Percentiles rank a stretch among this genome's conserved stretches.
Evolutionary conservation across 495 filamentous ascomycete species (phyloP).

Genomic region (Xylaria venustula): DNA sequence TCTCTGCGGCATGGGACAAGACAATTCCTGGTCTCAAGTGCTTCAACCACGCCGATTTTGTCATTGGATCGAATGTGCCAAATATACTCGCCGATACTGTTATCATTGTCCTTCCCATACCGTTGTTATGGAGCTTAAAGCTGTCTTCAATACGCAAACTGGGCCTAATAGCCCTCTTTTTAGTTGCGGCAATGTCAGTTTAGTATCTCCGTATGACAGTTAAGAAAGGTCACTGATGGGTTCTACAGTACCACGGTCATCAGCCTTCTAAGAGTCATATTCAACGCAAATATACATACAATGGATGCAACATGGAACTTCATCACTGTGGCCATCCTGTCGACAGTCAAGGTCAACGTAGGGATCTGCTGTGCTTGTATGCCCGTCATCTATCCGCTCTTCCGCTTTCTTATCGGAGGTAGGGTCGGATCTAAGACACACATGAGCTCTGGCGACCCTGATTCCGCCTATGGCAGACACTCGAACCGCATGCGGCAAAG

Average conservation of each 20-base stretch:
- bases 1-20: conserved; percentile 29
- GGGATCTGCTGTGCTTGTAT: background rate
- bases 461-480: background rate
- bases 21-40: background rate
- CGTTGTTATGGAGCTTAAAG: conserved; percentile 29
- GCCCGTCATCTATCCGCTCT: background rate
- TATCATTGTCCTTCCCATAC: conserved; percentile 33
- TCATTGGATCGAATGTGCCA: background rate
- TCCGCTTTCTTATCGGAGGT: background rate
- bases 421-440: background rate
- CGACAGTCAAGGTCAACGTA: background rate
- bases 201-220: background rate
- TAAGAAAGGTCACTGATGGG: background rate
- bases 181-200: conserved; percentile 36
- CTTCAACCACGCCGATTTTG: background rate
- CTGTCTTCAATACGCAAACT: conserved; percentile 32
- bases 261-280: background rate
- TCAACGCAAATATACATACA: background rate
- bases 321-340: background rate
- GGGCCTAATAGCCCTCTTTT: conserved; percentile 35
- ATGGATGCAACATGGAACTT: background rate
- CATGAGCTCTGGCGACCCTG: background rate
- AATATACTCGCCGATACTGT: conserved; percentile 41
- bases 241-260: background rate
- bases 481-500: background rate